phyloP scores from a whole-genome alignment of 75 land plant genomes.

The Picea sitchensis region DNA sequence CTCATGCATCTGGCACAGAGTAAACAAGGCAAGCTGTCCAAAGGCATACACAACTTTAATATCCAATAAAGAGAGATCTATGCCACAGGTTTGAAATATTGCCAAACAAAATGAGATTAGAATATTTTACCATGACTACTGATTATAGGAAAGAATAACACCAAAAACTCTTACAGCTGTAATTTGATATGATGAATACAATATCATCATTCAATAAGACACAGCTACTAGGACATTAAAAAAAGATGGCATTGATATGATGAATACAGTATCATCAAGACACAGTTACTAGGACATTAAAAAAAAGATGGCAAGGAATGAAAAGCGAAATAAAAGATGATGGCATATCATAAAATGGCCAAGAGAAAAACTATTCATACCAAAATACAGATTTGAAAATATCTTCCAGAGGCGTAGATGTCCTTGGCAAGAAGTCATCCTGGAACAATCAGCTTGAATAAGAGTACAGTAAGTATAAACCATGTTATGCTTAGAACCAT shows the following conservation, averaged over 20 bases:
- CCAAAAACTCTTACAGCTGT: too few relatives aligned
- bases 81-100: too few relatives aligned
- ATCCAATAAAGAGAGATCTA: conserved; percentile 1
- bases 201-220: not conserved
- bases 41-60: conserved; percentile 5
- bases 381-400: conserved; percentile 89
- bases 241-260: not conserved
- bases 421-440: conserved; percentile 98
- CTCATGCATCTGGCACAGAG: conserved; percentile 61
- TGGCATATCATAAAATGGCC: not conserved
- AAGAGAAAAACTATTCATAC: conserved; percentile 13
- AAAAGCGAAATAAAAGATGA: not conserved
- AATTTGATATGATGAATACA: not conserved
- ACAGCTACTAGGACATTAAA: not conserved
- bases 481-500: not conserved
- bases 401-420: conserved; percentile 90
- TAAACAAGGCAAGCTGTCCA: conserved; percentile 74
- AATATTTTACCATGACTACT: too few relatives aligned
- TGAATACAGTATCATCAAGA: not conserved
- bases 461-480: not conserved
- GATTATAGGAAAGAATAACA: too few relatives aligned
- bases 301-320: not conserved
- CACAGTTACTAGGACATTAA: not conserved
- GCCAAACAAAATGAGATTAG: too few relatives aligned
- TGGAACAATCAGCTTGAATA: conserved; percentile 19